Evolutionary conservation across 2,329 filamentous ascomycete genomes (phyloP).

Genomic region (Colletotrichum eremochloae): DNA sequence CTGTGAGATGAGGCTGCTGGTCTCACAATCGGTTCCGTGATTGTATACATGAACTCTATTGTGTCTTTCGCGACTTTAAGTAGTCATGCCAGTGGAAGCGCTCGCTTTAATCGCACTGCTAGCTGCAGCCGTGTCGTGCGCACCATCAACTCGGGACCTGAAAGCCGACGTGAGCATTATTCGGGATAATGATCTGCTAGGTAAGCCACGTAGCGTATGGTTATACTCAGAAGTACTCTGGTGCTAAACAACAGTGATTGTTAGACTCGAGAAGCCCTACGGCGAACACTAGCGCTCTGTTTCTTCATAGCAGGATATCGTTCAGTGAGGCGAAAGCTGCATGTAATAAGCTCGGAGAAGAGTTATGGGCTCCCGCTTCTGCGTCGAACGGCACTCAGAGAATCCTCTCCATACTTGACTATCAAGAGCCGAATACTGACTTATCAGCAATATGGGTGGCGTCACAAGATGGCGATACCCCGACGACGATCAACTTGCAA

Average conservation of each 20-base stretch:
- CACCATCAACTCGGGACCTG: constrained; percentile 52
- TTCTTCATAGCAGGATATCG: constrained; percentile 49
- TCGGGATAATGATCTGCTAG: constrained; percentile 58
- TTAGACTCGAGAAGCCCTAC: constrained; percentile 51
- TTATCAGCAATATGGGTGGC: constrained; percentile 54
- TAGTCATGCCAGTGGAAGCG: constrained; percentile 31
- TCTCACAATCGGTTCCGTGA: background rate
- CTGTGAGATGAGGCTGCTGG: background rate
- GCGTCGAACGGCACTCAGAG: constrained; percentile 49
- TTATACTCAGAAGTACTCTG: background rate
- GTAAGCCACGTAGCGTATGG: constrained; percentile 43
- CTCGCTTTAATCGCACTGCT: constrained; percentile 42
- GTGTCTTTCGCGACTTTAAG: constrained; percentile 19
- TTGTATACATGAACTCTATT: constrained; percentile 4
- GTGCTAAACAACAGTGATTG: constrained; percentile 4
- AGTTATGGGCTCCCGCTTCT: constrained; percentile 54
- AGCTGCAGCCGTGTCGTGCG: constrained; percentile 43
- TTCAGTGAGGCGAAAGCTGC: constrained; percentile 48
- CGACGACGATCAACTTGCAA: constrained; percentile 47
- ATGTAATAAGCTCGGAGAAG: constrained; percentile 56
- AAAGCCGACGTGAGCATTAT: constrained; percentile 55
- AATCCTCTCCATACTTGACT: constrained; percentile 54
- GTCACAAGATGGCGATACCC: constrained; percentile 40
- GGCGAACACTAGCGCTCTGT: constrained; percentile 52
- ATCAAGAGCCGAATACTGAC: constrained; percentile 45